Evolutionary conservation across 768 basidiomycete species (phyloP).

Genomic region (Naganishia vishniacii): DNA sequence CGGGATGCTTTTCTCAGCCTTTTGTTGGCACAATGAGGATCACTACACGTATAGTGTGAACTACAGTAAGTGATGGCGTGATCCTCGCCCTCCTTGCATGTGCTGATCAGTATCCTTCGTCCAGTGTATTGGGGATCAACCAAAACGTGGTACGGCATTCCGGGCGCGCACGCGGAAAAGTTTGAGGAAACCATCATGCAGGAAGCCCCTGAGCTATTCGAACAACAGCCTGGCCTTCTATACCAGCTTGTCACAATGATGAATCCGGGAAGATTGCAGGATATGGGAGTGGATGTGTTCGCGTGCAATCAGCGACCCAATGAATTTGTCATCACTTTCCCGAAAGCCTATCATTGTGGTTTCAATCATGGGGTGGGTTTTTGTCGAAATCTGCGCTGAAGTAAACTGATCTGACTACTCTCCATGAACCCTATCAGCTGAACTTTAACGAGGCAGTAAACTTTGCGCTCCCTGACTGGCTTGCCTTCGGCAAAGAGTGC

Average conservation of each 20-base stretch:
- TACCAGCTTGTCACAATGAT: conserved; percentile 97
- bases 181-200: conserved; percentile 92
- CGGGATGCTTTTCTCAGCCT: conserved; percentile 97
- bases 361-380: conserved; percentile 79
- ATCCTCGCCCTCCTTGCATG: background rate
- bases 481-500: conserved; percentile 77
- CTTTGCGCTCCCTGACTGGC: conserved; percentile 94
- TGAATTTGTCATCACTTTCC: conserved; percentile 96
- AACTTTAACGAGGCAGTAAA: conserved; percentile 99
- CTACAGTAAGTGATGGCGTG: conserved; percentile 60
- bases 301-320: conserved; percentile 95
- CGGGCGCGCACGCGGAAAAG: conserved; percentile 88
- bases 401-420: background rate
- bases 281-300: conserved; percentile 84
- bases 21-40: conserved; percentile 99
- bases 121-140: conserved; percentile 93
- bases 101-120: conserved; percentile 13
- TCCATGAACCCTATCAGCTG: conserved; percentile 45
- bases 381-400: conserved; percentile 52
- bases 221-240: conserved; percentile 91
- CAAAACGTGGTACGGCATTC: conserved; percentile 99
- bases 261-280: conserved; percentile 79
- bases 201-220: conserved; percentile 96
- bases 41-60: conserved; percentile 97
- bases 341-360: conserved; percentile 94